Conservation (phyloP, 148 eudicot species). For the Vaccinium corymbosum region DNA sequence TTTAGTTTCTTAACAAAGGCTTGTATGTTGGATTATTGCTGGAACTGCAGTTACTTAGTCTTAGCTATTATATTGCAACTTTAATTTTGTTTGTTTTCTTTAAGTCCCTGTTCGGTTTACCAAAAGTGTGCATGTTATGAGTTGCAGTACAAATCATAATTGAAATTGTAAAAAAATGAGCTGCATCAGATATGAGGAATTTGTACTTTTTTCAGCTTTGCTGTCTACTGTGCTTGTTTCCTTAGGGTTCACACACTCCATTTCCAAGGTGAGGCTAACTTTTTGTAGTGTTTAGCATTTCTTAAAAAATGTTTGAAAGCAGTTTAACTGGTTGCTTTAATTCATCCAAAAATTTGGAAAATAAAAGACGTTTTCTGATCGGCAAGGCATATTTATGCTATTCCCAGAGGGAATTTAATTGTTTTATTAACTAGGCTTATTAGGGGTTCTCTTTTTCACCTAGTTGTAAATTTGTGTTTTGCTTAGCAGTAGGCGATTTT, state of each 20-base stretch:
- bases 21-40: not conserved
- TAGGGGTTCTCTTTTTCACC: not conserved
- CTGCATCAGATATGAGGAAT: not conserved
- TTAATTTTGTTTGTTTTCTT: not conserved
- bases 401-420: not conserved
- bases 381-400: not conserved
- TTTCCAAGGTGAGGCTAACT: not conserved
- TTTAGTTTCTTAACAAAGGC: not conserved
- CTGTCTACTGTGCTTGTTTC: not conserved
- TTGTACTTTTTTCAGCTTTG: not conserved
- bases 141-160: not conserved
- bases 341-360: not conserved
- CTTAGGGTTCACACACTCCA: not conserved
- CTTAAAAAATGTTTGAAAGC: not conserved
- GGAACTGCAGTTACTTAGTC: not conserved
- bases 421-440: not conserved
- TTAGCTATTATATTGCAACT: not conserved
- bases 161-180: not conserved
- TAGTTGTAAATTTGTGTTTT: not conserved
- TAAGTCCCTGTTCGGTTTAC: not conserved
- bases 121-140: not conserved
- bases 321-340: not conserved
- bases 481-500: no score
- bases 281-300: not conserved
- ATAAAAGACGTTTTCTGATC: not conserved